Conservation (phyloP, 176 grass and related monocot species). For the Alloteropsis semialata region DNA sequence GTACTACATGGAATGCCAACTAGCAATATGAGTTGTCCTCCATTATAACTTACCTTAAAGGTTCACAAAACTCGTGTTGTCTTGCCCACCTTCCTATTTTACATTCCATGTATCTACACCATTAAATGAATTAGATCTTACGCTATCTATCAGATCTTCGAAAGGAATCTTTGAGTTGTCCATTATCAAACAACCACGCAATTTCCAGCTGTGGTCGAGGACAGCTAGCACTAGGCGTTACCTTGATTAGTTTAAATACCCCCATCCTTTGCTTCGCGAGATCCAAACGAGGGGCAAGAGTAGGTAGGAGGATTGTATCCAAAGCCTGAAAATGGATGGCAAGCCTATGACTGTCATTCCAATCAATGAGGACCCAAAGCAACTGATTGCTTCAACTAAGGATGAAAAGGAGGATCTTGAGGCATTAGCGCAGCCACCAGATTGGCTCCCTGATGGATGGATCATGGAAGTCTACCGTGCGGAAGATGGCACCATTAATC, state of each 20-base stretch:
- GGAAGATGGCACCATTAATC: not conserved
- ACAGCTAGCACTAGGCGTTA: not conserved
- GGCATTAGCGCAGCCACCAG: not conserved
- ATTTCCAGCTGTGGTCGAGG: not conserved
- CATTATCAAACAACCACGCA: no score
- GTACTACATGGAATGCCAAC: not conserved
- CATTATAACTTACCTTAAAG: not conserved
- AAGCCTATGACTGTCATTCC: not conserved
- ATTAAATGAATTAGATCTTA: not conserved
- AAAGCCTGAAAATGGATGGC: not conserved
- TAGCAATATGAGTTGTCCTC: not conserved
- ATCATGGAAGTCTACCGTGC: not conserved
- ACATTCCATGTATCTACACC: not conserved
- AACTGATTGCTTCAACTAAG: not conserved
- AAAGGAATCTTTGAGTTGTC: not conserved
- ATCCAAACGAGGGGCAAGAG: not conserved
- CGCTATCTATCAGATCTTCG: not conserved
- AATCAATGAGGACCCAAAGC: not conserved
- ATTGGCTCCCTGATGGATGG: conserved; percentile 19
- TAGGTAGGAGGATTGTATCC: not conserved
- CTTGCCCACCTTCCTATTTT: not conserved
- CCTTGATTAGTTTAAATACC: not conserved
- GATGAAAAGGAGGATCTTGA: not conserved
- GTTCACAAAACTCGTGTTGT: not conserved
- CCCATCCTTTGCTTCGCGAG: not conserved